Conservation (phyloP, 371 early-diverging fungal species). For the Nematocida sp. region DNA sequence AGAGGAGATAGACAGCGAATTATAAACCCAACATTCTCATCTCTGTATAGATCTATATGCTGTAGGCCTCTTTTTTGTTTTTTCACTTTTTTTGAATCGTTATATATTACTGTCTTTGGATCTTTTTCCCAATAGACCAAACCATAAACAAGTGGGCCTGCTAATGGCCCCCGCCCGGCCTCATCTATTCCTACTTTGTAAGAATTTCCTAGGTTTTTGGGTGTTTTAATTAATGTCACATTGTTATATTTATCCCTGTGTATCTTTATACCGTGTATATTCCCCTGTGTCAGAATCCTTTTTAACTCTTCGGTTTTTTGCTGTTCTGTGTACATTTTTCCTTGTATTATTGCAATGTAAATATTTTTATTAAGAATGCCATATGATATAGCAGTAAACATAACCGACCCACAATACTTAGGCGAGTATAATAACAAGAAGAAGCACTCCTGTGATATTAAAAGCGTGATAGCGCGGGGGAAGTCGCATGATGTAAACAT, state of each 20-base stretch:
- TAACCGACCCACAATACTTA: conserved; percentile 51
- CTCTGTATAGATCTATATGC: conserved; percentile 74
- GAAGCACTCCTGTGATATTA: conserved; percentile 31
- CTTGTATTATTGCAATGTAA: neutral
- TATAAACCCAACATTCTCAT: conserved; percentile 74
- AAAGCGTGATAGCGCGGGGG: conserved; percentile 21
- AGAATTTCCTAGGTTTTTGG: conserved; percentile 10
- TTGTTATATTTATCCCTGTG: conserved; percentile 33
- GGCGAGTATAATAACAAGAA: conserved; percentile 30
- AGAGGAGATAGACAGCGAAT: conserved; percentile 59
- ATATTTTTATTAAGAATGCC: conserved; percentile 42
- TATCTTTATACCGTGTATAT: neutral
- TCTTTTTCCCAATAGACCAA: conserved; percentile 39
- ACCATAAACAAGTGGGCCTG: conserved; percentile 73
- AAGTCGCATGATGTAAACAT: conserved; percentile 1
- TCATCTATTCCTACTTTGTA: conserved; percentile 86
- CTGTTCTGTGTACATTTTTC: neutral
- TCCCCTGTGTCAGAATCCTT: neutral
- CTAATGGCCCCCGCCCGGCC: conserved; percentile 95
- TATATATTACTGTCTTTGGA: conserved; percentile 41
- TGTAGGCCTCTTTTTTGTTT: conserved; percentile 72
- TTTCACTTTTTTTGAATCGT: conserved; percentile 71
- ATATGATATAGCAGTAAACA: conserved; percentile 56
- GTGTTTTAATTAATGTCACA: conserved; percentile 26
- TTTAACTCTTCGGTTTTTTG: conserved; percentile 1